A percentile compares a stretch with the other conserved stretches of the same genome.
Evolutionary conservation across 306 rosid species (phyloP).

Genomic region (Malus sylvestris): DNA sequence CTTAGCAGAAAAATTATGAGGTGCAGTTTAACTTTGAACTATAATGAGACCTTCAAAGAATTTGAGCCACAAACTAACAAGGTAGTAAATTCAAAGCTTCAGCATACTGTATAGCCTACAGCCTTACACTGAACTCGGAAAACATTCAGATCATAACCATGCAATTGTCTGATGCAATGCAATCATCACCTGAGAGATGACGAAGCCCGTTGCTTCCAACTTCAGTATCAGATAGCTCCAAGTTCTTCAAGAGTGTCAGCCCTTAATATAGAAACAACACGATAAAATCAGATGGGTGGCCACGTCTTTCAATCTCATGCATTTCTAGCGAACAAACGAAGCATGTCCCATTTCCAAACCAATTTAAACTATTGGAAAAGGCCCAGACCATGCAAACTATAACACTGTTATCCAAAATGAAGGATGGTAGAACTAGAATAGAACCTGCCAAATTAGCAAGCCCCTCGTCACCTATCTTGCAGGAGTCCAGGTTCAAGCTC

Average conservation of each 20-base stretch:
- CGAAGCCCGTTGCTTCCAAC: constrained; percentile 57
- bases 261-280: constrained; percentile 27
- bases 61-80: background rate
- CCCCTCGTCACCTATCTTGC: constrained; percentile 58
- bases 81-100: background rate
- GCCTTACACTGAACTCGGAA: background rate
- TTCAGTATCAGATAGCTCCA: constrained; percentile 71
- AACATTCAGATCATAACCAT: background rate
- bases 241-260: constrained; percentile 41
- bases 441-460: constrained; percentile 55
- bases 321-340: background rate
- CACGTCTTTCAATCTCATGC: background rate
- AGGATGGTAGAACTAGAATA: background rate
- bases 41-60: background rate
- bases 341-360: background rate
- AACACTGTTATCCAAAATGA: background rate
- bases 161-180: background rate
- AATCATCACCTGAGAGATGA: constrained; percentile 51
- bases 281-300: background rate
- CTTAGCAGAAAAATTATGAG: background rate
- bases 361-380: background rate
- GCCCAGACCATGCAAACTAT: background rate
- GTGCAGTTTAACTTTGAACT: background rate
- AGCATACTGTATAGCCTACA: background rate
- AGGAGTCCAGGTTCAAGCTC: constrained; percentile 62